Percentiles rank a stretch among this genome's conserved stretches.
Conservation (phyloP, 2,329 filamentous ascomycete species). For the Elsinoe batatas region DNA sequence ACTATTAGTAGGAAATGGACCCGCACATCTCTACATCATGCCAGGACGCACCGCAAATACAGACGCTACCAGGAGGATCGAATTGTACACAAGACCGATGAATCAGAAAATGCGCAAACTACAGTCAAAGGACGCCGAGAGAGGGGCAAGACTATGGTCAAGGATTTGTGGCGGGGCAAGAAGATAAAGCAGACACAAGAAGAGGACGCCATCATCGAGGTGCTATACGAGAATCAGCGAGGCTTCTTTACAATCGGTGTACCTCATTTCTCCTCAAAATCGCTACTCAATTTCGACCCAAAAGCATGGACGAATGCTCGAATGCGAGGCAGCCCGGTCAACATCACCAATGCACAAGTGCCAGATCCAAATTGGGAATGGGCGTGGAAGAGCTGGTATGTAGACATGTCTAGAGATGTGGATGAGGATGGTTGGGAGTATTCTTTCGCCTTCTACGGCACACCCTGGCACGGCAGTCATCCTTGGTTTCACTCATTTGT, state of each 20-base stretch:
- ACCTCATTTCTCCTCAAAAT: conserved; percentile 77
- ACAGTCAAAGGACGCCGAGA: conserved; percentile 20
- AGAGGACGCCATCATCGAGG: conserved; percentile 55
- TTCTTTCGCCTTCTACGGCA: conserved; percentile 66
- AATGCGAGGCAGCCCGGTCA: conserved; percentile 49
- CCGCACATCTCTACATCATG: conserved; percentile 13
- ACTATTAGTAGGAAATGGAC: conserved; percentile 21
- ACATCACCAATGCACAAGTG: conserved; percentile 78
- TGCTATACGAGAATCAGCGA: conserved; percentile 92
- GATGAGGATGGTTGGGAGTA: conserved; percentile 97
- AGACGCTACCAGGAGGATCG: conserved; percentile 19
- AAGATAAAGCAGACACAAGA: conserved; percentile 26
- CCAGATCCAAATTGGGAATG: conserved; percentile 95
- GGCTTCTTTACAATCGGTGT: conserved; percentile 83
- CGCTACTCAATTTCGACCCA: conserved; percentile 77
- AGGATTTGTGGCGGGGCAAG: conserved; percentile 25
- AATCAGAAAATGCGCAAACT: conserved; percentile 16
- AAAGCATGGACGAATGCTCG: conserved; percentile 66
- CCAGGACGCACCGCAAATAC: conserved; percentile 16
- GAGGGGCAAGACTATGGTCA: conserved; percentile 24
- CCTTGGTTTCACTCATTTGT: conserved; percentile 95
- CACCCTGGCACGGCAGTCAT: conserved; percentile 71
- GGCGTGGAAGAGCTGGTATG: conserved; percentile 64
- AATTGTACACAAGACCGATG: conserved; percentile 14
- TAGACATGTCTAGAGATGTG: conserved; percentile 68